phyloP scores from a whole-genome alignment of 2,329 filamentous ascomycete genomes.

The Fusarium musae region DNA sequence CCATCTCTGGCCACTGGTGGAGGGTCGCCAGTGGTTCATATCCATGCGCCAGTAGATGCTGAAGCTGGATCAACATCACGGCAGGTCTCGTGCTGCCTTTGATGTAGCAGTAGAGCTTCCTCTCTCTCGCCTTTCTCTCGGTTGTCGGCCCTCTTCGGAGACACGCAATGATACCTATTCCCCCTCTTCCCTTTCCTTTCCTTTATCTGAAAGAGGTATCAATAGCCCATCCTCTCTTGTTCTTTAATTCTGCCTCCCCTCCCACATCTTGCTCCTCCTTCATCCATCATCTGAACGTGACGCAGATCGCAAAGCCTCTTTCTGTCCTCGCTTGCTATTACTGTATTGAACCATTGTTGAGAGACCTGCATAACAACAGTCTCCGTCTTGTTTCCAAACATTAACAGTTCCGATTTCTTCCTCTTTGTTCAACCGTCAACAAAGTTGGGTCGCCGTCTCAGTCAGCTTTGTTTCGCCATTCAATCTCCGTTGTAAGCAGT shows the following conservation, averaged over 20 bases:
- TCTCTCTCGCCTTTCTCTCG: slow-evolving; percentile 28
- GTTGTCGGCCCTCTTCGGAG: slow-evolving; percentile 27
- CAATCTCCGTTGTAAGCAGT: slow-evolving; percentile 25
- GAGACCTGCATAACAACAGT: background rate
- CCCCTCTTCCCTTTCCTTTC: slow-evolving; percentile 12
- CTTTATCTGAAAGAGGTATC: slow-evolving; percentile 25
- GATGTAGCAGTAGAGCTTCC: slow-evolving; percentile 23
- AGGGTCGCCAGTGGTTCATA: slow-evolving; percentile 49
- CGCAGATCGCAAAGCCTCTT: slow-evolving; percentile 32
- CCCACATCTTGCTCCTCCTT: slow-evolving; percentile 24
- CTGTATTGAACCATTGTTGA: slow-evolving; percentile 15
- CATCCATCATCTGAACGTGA: slow-evolving; percentile 21
- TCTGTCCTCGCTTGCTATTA: slow-evolving; percentile 2
- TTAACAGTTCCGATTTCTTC: slow-evolving; percentile 21
- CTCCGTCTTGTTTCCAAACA: slow-evolving; percentile 15
- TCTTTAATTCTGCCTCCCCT: slow-evolving; percentile 31
- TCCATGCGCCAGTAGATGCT: slow-evolving; percentile 24
- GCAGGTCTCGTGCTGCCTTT: slow-evolving; percentile 36
- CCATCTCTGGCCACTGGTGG: slow-evolving; percentile 39
- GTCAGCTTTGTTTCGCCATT: slow-evolving; percentile 21
- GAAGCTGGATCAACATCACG: slow-evolving; percentile 42
- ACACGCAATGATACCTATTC: slow-evolving; percentile 5
- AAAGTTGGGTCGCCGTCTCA: slow-evolving; percentile 27
- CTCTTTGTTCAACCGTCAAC: slow-evolving; percentile 21
- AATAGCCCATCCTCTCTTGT: slow-evolving; percentile 18